Evolutionary conservation across 1,139 yeast species (phyloP).

Genomic region (Candida buenavistaensis): DNA sequence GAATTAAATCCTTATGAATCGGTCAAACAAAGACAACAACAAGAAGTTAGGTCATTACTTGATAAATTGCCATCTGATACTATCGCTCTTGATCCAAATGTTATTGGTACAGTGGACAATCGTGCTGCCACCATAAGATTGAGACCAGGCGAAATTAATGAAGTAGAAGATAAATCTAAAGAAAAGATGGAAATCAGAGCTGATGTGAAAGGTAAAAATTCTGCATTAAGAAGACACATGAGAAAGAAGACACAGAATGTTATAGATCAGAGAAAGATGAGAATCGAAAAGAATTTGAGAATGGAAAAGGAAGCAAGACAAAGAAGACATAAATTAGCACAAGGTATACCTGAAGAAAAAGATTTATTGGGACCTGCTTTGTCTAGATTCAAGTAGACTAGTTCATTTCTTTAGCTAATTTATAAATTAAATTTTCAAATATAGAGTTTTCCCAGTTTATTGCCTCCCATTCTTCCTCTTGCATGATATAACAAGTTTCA

Average conservation of each 20-base stretch:
- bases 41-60: slow-evolving; percentile 81
- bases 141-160: slow-evolving; percentile 59
- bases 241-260: slow-evolving; percentile 87
- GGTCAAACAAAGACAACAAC: slow-evolving; percentile 90
- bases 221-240: slow-evolving; percentile 75
- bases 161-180: slow-evolving; percentile 31
- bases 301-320: slow-evolving; percentile 74
- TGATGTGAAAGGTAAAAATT: slow-evolving; percentile 74
- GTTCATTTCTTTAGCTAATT: slow-evolving; percentile 11
- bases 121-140: slow-evolving; percentile 64
- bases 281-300: slow-evolving; percentile 75
- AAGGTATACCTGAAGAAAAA: slow-evolving; percentile 53
- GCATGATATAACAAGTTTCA: slow-evolving; percentile 10
- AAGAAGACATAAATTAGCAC: slow-evolving; percentile 45
- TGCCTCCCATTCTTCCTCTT: slow-evolving; percentile 20
- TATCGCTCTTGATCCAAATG: slow-evolving; percentile 85
- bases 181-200: slow-evolving; percentile 52
- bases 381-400: slow-evolving; percentile 48
- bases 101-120: slow-evolving; percentile 81
- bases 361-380: slow-evolving; percentile 58
- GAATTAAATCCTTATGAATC: slow-evolving; percentile 93
- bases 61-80: slow-evolving; percentile 92
- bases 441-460: slow-evolving; percentile 25
- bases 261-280: slow-evolving; percentile 80
- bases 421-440: slow-evolving; percentile 18